A percentile compares a stretch with the other conserved stretches of the same genome.
phyloP scores from a whole-genome alignment of 495 filamentous ascomycete species.

The Trichoderma virens region DNA sequence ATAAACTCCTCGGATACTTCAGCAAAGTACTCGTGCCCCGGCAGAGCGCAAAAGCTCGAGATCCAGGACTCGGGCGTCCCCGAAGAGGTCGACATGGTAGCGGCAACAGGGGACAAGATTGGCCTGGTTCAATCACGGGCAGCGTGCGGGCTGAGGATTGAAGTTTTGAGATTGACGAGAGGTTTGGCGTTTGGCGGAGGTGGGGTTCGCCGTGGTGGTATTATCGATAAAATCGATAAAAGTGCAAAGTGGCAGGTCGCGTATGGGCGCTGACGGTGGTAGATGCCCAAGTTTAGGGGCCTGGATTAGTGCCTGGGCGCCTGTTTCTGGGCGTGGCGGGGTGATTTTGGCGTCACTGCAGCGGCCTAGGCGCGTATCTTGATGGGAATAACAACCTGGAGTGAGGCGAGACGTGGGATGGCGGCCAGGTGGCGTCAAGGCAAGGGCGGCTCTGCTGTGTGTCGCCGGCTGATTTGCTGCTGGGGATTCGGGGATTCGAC shows the following conservation, averaged over 20 bases:
- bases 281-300: background rate
- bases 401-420: background rate
- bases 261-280: background rate
- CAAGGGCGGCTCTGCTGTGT: background rate
- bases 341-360: background rate
- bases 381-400: background rate
- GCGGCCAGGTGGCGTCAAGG: background rate
- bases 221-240: background rate
- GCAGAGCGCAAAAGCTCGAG: slow-evolving; percentile 86
- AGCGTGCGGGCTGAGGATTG: background rate
- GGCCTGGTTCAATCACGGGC: background rate
- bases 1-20: slow-evolving; percentile 99
- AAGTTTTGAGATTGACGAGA: background rate
- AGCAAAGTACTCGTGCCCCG: slow-evolving; percentile 97
- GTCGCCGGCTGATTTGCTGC: too few relatives aligned
- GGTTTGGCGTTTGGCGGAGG: background rate
- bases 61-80: slow-evolving; percentile 93
- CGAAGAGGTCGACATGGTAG: slow-evolving; percentile 60
- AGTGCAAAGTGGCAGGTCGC: background rate
- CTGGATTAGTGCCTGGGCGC: background rate
- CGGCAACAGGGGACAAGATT: background rate
- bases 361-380: background rate
- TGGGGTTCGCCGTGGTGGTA: background rate
- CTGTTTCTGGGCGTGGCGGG: background rate
- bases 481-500: too few relatives aligned